Evolutionary conservation across 2,329 filamentous ascomycete species (phyloP), one percentile per base, ranked within the genome.

Genomic region (Fusarium subglutinans): DNA sequence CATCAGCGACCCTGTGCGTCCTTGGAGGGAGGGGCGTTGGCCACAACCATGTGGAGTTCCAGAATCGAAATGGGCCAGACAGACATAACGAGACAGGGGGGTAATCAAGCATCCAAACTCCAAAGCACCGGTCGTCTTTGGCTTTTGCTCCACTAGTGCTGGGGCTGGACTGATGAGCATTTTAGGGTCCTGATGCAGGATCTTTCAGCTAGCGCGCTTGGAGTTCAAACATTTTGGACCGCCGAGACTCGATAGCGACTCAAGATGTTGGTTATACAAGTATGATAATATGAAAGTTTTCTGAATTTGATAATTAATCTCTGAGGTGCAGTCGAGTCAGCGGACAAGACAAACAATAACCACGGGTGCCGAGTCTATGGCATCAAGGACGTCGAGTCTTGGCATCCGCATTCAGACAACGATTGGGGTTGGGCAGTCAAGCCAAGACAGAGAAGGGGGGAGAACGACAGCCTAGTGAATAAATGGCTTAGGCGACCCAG

Each of bases 11-110:
- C 71, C 57, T 74, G 72, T 65, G 58, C 72, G 45, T 30, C 65
- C 33, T 70, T 70, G 70, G 72, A 75, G 69, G 66, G 68, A 72
- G 64, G 70, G 58, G 75, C 50, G 73, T 54, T 74, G 73, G 72
- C 75, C 70, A 64, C 70, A 65, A 44, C 38, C 56, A 48, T 66
- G 75, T 72, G 69, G 76, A 72, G 74, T 63, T 63, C 65, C 56
- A 76, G 55, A 61, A 69, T 74, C 59, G 53, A 74, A 61, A 73
- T 70, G 65, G 60, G 58, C 63, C 67, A 70, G 67, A 67, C 60
- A 76, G 66, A 63, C 63, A 60, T 40, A 57, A 57, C 35, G 35
- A 45, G 45, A 48, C 64, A 63, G 57, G 69, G 63, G 64, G 26
- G n/a, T 57, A 37, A 61, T 35, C 58, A 63, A 69, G 50, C 58